Evolutionary conservation across 2,329 filamentous ascomycete species (phyloP), one percentile per base, ranked within the genome.

Genomic region (Sporothrix inflata): DNA sequence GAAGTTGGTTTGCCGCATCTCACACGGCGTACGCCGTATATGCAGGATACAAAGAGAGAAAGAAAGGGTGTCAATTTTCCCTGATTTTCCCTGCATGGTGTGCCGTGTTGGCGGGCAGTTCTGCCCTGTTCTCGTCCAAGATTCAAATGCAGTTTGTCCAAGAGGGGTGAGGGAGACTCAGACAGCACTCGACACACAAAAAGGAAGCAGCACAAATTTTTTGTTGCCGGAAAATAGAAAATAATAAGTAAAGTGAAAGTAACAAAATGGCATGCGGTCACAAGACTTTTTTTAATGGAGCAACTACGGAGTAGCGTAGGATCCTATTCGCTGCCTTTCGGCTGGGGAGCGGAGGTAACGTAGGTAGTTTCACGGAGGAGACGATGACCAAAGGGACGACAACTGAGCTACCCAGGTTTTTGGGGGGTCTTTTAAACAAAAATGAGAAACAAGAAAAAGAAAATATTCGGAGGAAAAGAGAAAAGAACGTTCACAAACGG

Each of bases 271-370:
- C 57, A n/a, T 40, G 19, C 6, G 57, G 57, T 40, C 57, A 61
- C 57, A 61, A 40, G 57, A 63, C 34, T 6, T 60, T 8, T 34
- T 60, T 38, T 34, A n/a, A 27, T 4, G 42, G 42, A 9, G n/a
- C 21, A 53, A 38, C 34, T 61, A n/a, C n/a, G n/a, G n/a, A n/a
- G n/a, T n/a, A 61, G 57, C 57, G 57, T 63, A 42, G 57, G 57
- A 63, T 63, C n/a, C 57, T n/a, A 42, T 63, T n/a, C n/a, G 57
- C 57, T 42, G 57, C n/a, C 57, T 24, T 63, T 42, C 34, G 57
- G 38, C 57, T 42, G 11, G 34, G 34, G n/a, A 63, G 57, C 34
- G 57, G 57, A 42, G 57, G 42, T 4, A 63, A 34, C 6, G 30
- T 34, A 3, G 3, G 49, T 53, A 21, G 49, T n/a, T 24, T 11